phyloP scores from a whole-genome alignment of 2,329 filamentous ascomycete genomes.

The Fusarium guadeloupense region DNA sequence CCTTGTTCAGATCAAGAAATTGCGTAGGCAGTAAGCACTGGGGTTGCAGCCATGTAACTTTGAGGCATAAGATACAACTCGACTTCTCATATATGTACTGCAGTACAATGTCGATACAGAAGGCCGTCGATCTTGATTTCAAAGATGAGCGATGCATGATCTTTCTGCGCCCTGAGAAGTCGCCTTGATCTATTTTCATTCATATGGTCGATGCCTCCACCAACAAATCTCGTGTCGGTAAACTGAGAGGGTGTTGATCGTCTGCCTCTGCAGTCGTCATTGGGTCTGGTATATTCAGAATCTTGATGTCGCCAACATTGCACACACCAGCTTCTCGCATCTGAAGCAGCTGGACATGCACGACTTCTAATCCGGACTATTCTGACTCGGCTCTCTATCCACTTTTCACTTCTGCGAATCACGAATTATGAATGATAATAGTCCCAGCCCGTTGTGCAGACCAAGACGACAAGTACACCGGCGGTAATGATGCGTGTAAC shows the following conservation, averaged over 20 bases:
- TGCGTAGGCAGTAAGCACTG: neutral
- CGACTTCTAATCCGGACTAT: constrained; percentile 10
- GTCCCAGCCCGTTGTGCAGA: neutral
- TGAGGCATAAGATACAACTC: neutral
- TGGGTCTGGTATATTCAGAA: neutral
- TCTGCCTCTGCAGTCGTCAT: constrained; percentile 5
- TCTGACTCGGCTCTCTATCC: neutral
- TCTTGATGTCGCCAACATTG: constrained; percentile 12
- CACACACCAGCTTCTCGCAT: constrained; percentile 7
- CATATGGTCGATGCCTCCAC: constrained; percentile 6
- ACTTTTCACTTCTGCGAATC: neutral
- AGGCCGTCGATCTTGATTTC: constrained; percentile 3
- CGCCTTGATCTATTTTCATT: neutral
- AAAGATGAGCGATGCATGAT: constrained; percentile 1
- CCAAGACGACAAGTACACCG: neutral
- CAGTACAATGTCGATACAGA: neutral
- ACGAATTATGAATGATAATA: neutral
- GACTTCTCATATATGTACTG: neutral
- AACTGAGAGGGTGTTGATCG: constrained; percentile 2
- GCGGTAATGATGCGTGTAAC: neutral
- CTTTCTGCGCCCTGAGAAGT: constrained; percentile 4
- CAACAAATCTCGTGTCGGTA: constrained; percentile 15
- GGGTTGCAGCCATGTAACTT: constrained; percentile 9
- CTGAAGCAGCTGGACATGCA: constrained; percentile 5
- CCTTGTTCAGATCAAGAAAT: neutral